Conservation (phyloP, 352 stramenopile genomes). For the Phytophthora sansomeana region DNA sequence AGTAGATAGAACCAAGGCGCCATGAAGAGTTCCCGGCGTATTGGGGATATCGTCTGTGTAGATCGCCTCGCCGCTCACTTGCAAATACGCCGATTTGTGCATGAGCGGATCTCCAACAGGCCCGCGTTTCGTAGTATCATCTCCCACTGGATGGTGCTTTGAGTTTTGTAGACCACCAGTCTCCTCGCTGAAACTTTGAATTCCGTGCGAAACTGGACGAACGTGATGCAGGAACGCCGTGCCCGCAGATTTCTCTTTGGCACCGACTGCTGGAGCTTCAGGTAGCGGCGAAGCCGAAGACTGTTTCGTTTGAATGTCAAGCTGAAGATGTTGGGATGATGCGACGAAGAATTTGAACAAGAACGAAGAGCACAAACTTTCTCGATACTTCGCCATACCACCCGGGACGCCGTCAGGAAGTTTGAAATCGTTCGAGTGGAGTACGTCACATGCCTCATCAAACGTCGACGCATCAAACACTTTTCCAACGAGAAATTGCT, state of each 20-base stretch:
- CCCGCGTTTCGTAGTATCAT: slow-evolving; percentile 46
- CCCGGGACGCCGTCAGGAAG: slow-evolving; percentile 92
- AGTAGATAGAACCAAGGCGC: slow-evolving; percentile 92
- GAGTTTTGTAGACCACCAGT: slow-evolving; percentile 71
- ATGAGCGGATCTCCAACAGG: slow-evolving; percentile 92
- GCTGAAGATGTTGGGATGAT: slow-evolving; percentile 63
- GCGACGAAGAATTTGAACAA: slow-evolving; percentile 96
- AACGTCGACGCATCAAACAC: slow-evolving; percentile 85
- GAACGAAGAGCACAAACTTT: slow-evolving; percentile 94
- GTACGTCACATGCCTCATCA: slow-evolving; percentile 77
- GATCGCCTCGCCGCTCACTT: slow-evolving; percentile 95
- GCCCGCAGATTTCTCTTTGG: slow-evolving; percentile 53
- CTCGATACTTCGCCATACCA: slow-evolving; percentile 95
- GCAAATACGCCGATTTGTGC: slow-evolving; percentile 93
- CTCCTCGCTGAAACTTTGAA: slow-evolving; percentile 68
- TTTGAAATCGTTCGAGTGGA: slow-evolving; percentile 91
- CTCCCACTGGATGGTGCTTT: slow-evolving; percentile 59
- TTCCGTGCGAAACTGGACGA: slow-evolving; percentile 61
- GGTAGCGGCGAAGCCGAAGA: slow-evolving; percentile 25
- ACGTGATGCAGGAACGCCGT: slow-evolving; percentile 66
- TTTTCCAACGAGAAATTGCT: slow-evolving; percentile 84
- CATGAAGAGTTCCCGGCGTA: slow-evolving; percentile 90
- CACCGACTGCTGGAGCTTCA: slow-evolving; percentile 41
- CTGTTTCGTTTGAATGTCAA: slow-evolving; percentile 38
- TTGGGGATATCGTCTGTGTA: slow-evolving; percentile 96